A percentile compares a stretch with the other conserved stretches of the same genome.
phyloP scores from a whole-genome alignment of 208 protist species.

The Wallacemonas collosoma region DNA sequence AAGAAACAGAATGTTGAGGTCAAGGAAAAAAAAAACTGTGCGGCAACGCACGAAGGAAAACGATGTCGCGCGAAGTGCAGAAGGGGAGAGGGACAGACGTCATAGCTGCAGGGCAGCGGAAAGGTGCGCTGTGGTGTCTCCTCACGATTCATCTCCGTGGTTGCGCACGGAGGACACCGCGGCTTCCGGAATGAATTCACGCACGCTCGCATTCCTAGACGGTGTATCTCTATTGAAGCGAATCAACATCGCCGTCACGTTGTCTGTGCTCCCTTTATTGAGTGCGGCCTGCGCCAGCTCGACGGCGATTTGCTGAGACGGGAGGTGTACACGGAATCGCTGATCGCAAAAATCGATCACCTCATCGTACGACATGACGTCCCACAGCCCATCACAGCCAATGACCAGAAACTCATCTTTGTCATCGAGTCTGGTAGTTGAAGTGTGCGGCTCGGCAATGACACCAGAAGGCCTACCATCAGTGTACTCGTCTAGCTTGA shows the following conservation, averaged over 20 bases:
- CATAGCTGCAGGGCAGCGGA: neutral
- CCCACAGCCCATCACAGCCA: slow-evolving; percentile 94
- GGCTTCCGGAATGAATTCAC: slow-evolving; percentile 46
- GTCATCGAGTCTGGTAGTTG: slow-evolving; percentile 58
- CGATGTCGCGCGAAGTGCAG: no score
- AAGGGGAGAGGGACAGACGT: no score
- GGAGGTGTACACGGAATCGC: slow-evolving; percentile 46
- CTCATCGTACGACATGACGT: slow-evolving; percentile 92
- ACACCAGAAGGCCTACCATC: slow-evolving; percentile 81
- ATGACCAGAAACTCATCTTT: slow-evolving; percentile 93
- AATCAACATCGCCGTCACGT: slow-evolving; percentile 84
- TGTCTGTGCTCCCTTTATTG: slow-evolving; percentile 85
- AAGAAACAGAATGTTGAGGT: no score
- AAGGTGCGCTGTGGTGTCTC: neutral
- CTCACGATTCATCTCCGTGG: slow-evolving; percentile 32
- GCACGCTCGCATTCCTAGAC: slow-evolving; percentile 14
- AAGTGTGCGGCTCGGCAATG: slow-evolving; percentile 74
- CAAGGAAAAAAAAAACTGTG: no score
- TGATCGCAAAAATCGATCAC: slow-evolving; percentile 83
- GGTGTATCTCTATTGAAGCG: slow-evolving; percentile 27
- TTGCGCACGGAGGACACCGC: slow-evolving; percentile 54
- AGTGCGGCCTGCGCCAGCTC: slow-evolving; percentile 76
- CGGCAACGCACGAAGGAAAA: no score
- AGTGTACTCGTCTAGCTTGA: slow-evolving; percentile 87
- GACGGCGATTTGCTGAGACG: slow-evolving; percentile 62